Evolutionary conservation across 2,329 filamentous ascomycete species (phyloP).

Genomic region (Aspergillus awamori): DNA sequence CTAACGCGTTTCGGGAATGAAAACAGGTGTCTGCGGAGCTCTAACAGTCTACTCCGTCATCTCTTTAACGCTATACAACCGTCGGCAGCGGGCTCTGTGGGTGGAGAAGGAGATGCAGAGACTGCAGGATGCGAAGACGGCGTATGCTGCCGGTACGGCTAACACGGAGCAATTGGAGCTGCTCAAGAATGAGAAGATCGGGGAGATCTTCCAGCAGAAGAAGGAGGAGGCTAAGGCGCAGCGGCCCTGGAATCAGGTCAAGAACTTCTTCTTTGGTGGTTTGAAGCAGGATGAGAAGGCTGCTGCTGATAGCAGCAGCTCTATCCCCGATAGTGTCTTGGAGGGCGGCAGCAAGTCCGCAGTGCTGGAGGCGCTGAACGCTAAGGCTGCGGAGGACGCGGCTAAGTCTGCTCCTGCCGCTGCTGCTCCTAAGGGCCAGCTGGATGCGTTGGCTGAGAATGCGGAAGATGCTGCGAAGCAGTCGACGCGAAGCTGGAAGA

Average conservation of each 20-base stretch:
- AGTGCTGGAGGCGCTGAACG: slow-evolving; percentile 41
- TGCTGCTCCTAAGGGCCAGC: slow-evolving; percentile 29
- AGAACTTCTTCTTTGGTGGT: slow-evolving; percentile 43
- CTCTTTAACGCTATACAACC: slow-evolving; percentile 69
- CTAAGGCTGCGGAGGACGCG: slow-evolving; percentile 33
- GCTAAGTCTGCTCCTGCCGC: slow-evolving; percentile 16
- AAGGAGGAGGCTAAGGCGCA: slow-evolving; percentile 45
- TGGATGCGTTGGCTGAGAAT: slow-evolving; percentile 41
- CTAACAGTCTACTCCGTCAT: slow-evolving; percentile 66
- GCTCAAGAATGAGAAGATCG: slow-evolving; percentile 49
- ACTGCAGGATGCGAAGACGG: slow-evolving; percentile 47
- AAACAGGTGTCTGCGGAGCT: slow-evolving; percentile 59
- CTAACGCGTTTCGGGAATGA: slow-evolving; percentile 3
- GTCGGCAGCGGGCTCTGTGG: slow-evolving; percentile 65
- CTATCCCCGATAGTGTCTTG: slow-evolving; percentile 13
- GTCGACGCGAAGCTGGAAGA: slow-evolving; percentile 42
- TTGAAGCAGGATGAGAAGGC: slow-evolving; percentile 40
- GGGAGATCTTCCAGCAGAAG: slow-evolving; percentile 44
- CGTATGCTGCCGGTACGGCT: slow-evolving; percentile 45
- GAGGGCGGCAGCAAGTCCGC: slow-evolving; percentile 23
- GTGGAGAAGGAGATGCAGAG: slow-evolving; percentile 53
- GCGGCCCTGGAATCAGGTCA: slow-evolving; percentile 41
- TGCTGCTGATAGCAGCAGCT: slow-evolving; percentile 7
- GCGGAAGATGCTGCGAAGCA: slow-evolving; percentile 41
- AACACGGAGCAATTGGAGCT: slow-evolving; percentile 48